Evolutionary conservation across 192 early-diverging fungal species (phyloP), one percentile per base, ranked within the genome.

Genomic region (Radiomyces spectabilis): DNA sequence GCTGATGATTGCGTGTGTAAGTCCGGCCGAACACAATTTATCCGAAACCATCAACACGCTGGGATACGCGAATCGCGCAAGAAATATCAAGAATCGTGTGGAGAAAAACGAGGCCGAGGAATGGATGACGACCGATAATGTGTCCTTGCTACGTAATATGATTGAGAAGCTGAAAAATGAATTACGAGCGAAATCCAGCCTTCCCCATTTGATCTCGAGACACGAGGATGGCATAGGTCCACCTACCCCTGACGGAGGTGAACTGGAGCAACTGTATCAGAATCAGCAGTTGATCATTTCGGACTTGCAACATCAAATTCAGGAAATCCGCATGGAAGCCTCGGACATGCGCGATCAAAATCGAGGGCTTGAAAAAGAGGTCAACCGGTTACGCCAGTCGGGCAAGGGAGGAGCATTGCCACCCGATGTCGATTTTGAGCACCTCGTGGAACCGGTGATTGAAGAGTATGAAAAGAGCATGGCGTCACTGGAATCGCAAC

Each of bases 1-100:
- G 0, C 68, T 98, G 41, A 94, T 99, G 83, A 85, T 99, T 53
- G 93, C 97, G 0, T 97, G 94, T 71, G 91, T 95, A 12, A 85
- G 85, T 52, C 86, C 92, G 0, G 89, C 87, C 18, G 92, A 93
- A 57, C 60, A 75, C 45, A 93, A 94, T 63, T 71, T 88, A 40
- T 79, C 75, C 8, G 97, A 99, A 68, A 94, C 93, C 4, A 60
- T 99, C 38, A 97, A 94, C 62, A 99, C 97, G 2, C 78, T 99
- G 32, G 87, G 89, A 62, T 99, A 97, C 59, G 97, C 97, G 4
- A 91, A 93, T 45, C 81, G 97, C 8, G 95, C 94, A 4, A 77
- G 97, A 52, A 95, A 95, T 59, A 99, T 99, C 72, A 85, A 86
- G 57, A 99, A 99, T 72, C 78, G 81, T 42, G 87, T 85, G 24